Evolutionary conservation across 768 basidiomycete genomes (phyloP).

Genomic region (Pleurotus citrinopileatus): DNA sequence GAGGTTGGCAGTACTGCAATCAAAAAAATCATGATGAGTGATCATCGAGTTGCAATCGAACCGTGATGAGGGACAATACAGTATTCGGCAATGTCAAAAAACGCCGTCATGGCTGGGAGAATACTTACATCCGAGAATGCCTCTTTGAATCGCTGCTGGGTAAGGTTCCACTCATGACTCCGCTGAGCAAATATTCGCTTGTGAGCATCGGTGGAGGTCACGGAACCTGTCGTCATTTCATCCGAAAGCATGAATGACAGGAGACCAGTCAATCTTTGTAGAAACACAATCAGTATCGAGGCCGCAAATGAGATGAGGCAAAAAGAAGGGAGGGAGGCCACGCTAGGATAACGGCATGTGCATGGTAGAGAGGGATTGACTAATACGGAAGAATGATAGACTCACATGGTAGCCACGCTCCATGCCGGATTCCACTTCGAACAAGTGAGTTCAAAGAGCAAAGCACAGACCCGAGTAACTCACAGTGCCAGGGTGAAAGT

Average conservation of each 20-base stretch:
- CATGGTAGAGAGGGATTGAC: constrained; percentile 10
- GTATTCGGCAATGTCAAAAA: constrained; percentile 11
- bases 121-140: constrained; percentile 81
- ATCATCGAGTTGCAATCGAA: constrained; percentile 3
- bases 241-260: constrained; percentile 94
- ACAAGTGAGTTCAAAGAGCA: neutral
- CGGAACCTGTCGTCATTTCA: constrained; percentile 95
- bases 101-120: constrained; percentile 13
- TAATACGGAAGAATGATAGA: constrained; percentile 16
- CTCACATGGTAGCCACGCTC: constrained; percentile 93
- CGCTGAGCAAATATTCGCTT: constrained; percentile 73
- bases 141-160: constrained; percentile 78
- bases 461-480: constrained; percentile 27
- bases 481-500: constrained; percentile 88
- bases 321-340: constrained; percentile 2
- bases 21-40: constrained; percentile 12
- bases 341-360: constrained; percentile 6
- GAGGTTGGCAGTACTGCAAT: constrained; percentile 64
- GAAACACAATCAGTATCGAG: constrained; percentile 11
- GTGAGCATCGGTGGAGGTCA: constrained; percentile 75
- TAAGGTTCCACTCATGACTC: constrained; percentile 85
- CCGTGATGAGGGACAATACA: constrained; percentile 4
- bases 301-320: constrained; percentile 11
- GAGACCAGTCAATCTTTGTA: constrained; percentile 82
- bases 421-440: constrained; percentile 91